Conservation (phyloP, 345 rosid genomes). For the Eucalyptus urophylla region DNA sequence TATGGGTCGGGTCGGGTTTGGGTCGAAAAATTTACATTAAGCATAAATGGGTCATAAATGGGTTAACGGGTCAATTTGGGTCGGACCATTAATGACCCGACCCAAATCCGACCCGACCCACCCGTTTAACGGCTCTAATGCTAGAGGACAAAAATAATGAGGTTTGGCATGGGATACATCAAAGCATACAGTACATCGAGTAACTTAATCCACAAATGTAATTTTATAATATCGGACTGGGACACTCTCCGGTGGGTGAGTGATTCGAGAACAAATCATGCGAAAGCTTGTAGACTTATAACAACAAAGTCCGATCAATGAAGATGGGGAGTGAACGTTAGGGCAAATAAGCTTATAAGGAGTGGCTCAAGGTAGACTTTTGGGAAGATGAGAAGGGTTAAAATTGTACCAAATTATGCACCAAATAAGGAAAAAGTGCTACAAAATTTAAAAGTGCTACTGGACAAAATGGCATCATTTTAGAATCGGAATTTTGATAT, state of each 20-base stretch:
- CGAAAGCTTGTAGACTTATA: background rate
- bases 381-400: background rate
- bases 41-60: too few species aligned
- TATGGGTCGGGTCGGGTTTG: too few species aligned
- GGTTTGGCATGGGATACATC: fast-evolving
- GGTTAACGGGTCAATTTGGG: too few species aligned
- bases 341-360: background rate
- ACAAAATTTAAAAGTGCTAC: background rate
- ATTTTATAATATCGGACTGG: background rate
- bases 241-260: background rate
- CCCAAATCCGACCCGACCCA: too few species aligned
- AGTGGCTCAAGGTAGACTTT: background rate
- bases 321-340: background rate
- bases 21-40: too few species aligned
- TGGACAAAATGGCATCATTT: background rate
- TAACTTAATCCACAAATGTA: background rate
- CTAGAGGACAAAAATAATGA: background rate
- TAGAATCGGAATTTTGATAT: background rate
- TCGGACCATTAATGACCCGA: too few species aligned
- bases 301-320: background rate
- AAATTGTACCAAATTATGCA: background rate
- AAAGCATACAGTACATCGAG: fast-evolving
- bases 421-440: background rate
- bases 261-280: background rate
- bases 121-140: too few species aligned